phyloP scores from a whole-genome alignment of 1,139 yeast genomes.

The Kodamaea anthophila region DNA sequence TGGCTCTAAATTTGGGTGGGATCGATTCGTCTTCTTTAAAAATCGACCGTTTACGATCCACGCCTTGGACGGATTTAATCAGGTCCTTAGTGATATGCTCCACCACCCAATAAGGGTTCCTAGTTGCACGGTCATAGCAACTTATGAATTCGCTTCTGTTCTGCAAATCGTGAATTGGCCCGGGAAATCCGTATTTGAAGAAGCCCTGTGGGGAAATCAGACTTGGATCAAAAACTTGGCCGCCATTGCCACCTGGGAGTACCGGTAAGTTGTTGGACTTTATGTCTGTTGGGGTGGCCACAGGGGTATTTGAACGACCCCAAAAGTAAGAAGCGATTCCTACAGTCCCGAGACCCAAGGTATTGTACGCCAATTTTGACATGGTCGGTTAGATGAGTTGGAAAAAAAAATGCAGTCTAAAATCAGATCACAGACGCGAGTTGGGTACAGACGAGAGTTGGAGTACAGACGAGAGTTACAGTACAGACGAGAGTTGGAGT shows the following conservation, averaged over 20 bases:
- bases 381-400: conserved; percentile 11
- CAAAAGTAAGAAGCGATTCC: conserved; percentile 42
- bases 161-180: conserved; percentile 82
- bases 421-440: no score
- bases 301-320: conserved; percentile 26
- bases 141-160: conserved; percentile 72
- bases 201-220: conserved; percentile 64
- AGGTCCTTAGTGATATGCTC: conserved; percentile 86
- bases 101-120: conserved; percentile 85
- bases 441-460: no score
- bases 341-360: conserved; percentile 32
- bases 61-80: conserved; percentile 41
- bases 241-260: conserved; percentile 7
- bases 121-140: conserved; percentile 76
- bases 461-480: no score
- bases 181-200: conserved; percentile 89
- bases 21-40: conserved; percentile 85
- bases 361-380: conserved; percentile 26
- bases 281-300: conserved; percentile 6
- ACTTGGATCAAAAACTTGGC: conserved; percentile 20
- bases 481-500: no score
- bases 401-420: no score
- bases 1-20: conserved; percentile 70
- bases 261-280: no score
- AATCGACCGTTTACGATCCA: conserved; percentile 73